These are phyloP conservation scores for Tylopilus sp. DNA, from an alignment of 1,284 basidiomycete species.

Conservation along the genomic window DNA sequence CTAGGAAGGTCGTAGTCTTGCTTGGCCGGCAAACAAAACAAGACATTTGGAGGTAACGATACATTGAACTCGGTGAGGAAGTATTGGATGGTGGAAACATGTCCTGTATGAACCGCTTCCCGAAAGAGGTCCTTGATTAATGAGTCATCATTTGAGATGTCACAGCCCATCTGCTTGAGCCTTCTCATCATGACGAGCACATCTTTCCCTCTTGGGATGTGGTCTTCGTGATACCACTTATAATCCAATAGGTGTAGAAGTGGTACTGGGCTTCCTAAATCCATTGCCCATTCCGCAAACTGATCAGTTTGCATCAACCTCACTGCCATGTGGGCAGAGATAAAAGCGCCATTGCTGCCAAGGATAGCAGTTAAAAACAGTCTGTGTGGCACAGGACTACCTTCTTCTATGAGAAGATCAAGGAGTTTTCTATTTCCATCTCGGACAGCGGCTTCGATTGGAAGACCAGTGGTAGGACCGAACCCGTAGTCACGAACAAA, in stretches of 20 bases:
- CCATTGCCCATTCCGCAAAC: conserved; percentile 20
- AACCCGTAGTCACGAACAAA: too few relatives aligned
- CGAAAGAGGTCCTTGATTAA: not conserved
- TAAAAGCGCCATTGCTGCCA: rapidly evolving
- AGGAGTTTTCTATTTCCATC: too few relatives aligned
- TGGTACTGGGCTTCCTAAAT: not conserved
- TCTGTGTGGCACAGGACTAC: too few relatives aligned
- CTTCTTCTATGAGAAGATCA: too few relatives aligned
- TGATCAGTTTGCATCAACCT: conserved; percentile 21
- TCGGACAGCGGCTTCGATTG: too few relatives aligned
- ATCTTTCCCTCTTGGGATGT: too few relatives aligned
- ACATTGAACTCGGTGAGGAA: not conserved
- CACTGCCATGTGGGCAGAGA: not conserved
- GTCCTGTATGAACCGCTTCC: conserved; percentile 2
- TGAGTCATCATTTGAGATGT: not conserved
- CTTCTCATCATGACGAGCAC: too few relatives aligned
- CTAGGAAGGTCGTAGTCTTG: not conserved
- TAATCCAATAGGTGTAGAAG: too few relatives aligned
- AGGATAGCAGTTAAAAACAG: too few relatives aligned
- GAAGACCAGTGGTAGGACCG: too few relatives aligned
- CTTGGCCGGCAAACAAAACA: not conserved
- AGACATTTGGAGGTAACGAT: conserved; percentile 13
- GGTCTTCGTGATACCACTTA: too few relatives aligned
- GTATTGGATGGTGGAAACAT: conserved; percentile 5
- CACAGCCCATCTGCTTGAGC: too few relatives aligned